Conservation (phyloP, 202 grass and related monocot genomes). For the Miscanthus sacchariflorus region DNA sequence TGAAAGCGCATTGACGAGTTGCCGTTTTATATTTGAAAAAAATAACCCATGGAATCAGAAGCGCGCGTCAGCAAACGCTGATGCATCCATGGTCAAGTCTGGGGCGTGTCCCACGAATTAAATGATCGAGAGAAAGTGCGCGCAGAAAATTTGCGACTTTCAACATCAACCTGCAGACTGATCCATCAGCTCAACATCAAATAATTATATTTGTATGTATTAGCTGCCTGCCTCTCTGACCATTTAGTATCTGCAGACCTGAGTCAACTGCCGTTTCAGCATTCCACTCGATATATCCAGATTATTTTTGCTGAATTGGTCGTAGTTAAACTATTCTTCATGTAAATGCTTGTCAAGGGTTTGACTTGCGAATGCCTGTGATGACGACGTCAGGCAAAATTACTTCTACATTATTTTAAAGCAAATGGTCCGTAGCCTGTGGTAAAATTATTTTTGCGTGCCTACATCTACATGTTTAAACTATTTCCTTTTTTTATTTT, state of each 20-base stretch:
- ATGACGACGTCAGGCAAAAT: not conserved
- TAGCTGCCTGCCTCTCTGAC: constrained; percentile 20
- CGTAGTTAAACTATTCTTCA: constrained; percentile 22
- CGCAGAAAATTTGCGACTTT: constrained; percentile 35
- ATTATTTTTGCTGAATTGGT: constrained; percentile 32
- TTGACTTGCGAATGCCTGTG: constrained; percentile 24
- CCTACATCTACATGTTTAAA: not conserved
- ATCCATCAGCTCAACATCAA: constrained; percentile 28
- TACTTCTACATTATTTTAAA: not conserved
- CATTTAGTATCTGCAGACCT: constrained; percentile 6
- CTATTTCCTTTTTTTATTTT: not conserved
- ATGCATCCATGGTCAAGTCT: constrained; percentile 19
- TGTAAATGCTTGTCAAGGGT: constrained; percentile 40
- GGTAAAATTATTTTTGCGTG: not conserved
- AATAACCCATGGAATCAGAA: constrained; percentile 34
- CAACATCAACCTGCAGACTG: constrained; percentile 30
- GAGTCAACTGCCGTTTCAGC: constrained; percentile 36
- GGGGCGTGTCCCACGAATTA: not conserved
- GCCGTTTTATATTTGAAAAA: not conserved
- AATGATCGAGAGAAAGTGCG: constrained; percentile 14
- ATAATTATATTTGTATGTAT: not conserved
- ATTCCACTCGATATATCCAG: constrained; percentile 10
- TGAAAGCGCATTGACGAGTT: not conserved
- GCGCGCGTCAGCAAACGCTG: constrained; percentile 3
- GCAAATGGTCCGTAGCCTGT: not conserved